Evolutionary conservation across 352 stramenopile species (phyloP).

Genomic region (Globisporangium echinulatum): DNA sequence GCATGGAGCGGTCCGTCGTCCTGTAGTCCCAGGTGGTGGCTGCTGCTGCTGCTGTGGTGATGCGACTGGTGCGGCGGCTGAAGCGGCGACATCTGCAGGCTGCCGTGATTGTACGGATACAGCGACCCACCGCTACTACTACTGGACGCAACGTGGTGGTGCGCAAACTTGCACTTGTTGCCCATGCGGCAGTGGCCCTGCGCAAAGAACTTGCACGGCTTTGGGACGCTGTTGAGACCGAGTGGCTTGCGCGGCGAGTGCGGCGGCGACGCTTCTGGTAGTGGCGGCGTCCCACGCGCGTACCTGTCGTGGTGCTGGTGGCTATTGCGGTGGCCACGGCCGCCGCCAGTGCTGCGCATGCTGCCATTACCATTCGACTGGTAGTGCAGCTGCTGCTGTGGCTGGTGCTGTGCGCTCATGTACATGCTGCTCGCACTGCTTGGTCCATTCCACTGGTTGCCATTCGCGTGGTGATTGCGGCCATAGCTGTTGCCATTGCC

Average conservation of each 20-base stretch:
- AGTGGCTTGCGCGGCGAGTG: constrained; percentile 31
- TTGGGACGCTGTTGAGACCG: constrained; percentile 18
- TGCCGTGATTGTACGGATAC: constrained; percentile 1
- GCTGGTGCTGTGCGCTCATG: constrained; percentile 25
- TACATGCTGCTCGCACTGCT: constrained; percentile 36
- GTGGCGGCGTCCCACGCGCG: constrained; percentile 46
- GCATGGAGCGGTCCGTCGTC: constrained; percentile 1
- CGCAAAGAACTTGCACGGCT: constrained; percentile 82
- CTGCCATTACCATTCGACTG: constrained; percentile 22
- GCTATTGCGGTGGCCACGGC: constrained; percentile 16
- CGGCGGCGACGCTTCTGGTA: constrained; percentile 52
- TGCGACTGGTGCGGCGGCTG: background rate
- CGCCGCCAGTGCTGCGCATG: constrained; percentile 5
- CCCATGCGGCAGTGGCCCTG: constrained; percentile 83
- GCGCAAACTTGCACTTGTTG: constrained; percentile 82
- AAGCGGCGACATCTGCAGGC: constrained; percentile 11
- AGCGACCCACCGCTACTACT: constrained; percentile 6
- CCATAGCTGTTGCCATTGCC: background rate
- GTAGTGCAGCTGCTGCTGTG: constrained; percentile 36
- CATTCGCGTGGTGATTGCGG: too few relatives aligned
- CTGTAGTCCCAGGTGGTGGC: too few relatives aligned
- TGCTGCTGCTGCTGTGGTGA: background rate
- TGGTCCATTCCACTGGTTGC: constrained; percentile 29
- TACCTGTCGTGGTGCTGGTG: constrained; percentile 25
- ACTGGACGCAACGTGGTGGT: constrained; percentile 32